These are phyloP conservation scores for Trichocomaceae sp. DNA, from an alignment of 2,329 filamentous ascomycete genomes.

Conservation along the genomic window DNA sequence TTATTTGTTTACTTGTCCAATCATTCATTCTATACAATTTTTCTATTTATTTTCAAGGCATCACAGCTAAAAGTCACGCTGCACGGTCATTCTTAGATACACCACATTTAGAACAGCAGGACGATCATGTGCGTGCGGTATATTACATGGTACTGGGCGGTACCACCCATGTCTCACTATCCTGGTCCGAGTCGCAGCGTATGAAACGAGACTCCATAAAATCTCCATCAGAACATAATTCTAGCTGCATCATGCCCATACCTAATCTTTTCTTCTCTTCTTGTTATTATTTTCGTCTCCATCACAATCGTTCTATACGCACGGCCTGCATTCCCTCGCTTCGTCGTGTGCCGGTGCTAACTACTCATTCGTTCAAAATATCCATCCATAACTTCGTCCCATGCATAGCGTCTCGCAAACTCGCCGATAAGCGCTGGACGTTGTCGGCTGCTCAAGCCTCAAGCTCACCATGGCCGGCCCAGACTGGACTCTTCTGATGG, in stretches of 20 bases:
- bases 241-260: no score
- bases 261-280: background rate
- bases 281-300: background rate
- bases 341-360: background rate
- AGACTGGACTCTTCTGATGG: background rate
- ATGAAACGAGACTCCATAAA: no score
- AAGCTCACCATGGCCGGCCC: background rate
- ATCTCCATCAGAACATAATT: no score
- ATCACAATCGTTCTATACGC: background rate
- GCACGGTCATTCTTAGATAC: no score
- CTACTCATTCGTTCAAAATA: background rate
- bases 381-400: background rate
- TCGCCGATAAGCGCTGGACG: conserved; percentile 5
- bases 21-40: no score
- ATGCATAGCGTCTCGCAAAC: background rate
- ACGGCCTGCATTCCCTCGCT: background rate
- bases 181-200: no score
- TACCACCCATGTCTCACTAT: no score
- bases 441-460: conserved; percentile 1
- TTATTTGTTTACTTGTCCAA: background rate
- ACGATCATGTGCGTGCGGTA: no score
- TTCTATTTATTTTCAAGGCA: no score
- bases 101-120: no score
- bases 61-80: no score
- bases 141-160: no score